Base-by-base conservation (phyloP, 116 monocot species). In the Cymodocea nodosa region DNA sequence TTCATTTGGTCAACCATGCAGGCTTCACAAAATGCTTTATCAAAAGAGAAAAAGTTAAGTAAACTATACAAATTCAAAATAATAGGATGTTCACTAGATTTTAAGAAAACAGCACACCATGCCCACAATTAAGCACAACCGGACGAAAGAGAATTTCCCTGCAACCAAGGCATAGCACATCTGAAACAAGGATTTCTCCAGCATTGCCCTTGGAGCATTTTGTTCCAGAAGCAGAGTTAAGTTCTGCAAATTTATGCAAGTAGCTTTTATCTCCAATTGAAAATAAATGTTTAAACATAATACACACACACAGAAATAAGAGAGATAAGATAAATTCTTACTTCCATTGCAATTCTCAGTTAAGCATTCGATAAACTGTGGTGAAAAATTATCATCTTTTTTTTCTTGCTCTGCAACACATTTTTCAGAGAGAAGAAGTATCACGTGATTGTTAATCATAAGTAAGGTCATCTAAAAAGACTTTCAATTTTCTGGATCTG, bases 121-220 rank as follows among this genome's bases (percentile, higher is more conserved):
- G 95, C 52, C 90, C 90, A 73, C 90, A 90, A 74, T 95, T 95
- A 57, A 95, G 90, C 62, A 85, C 87, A 52, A 76, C 67, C 48
- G 95, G 90, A 49, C 70, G 78, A 66, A 83, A 85, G 5, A 87
- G 76, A 65, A 90, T 35, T 40, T 85, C 60, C 50, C 75, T 81
- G 72, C 90, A 95, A 9, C 69, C 20, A 50, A 23, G 20, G 56
- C 95, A 95, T 35, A 80, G 58, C 57, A 78, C 69, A 69, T 90
- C 95, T 57, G 78, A 71, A 35, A 78, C 24, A 65, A 67, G 71
- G 62, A 90, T n/a, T 74, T 77, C 65, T 66, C 73, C 35, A n/a
- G 34, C 50, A 25, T 11, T 51, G 11, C 39, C 51, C 63, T 59
- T 10, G 23, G 25, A 51, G 15, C 24, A 14, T 56, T 60, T 19